Base-by-base conservation (phyloP, 1,284 basidiomycete genomes). In the Pascua sp. region DNA sequence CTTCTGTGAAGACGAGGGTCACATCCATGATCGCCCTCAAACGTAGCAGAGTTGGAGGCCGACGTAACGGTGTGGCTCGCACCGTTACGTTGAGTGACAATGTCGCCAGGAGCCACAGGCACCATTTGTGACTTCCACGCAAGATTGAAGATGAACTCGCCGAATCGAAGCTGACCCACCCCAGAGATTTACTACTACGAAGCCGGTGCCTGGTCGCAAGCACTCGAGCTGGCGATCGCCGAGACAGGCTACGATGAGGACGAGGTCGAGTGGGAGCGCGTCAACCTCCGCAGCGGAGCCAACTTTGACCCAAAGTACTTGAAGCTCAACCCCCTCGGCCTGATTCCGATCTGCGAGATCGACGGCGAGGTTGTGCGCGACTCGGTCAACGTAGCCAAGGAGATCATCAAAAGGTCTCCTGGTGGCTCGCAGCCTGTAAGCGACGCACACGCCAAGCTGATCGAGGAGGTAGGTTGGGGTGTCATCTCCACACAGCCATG, bases 221-320 rank as follows among this genome's bases (percentile, higher is more conserved):
- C 65, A 9, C 74, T 72, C 41, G 68, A 69, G 62, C 62, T 75
- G 45, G 72, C 72, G 42, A 62, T 73, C 37, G 49, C 59, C 43
- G 74, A 76, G 59, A 55, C 63, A 24, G 72, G 70, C 10, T 70
- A 65, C 53, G 58, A 67, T 32, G 57, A 53, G 16, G 63, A 61
- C 41, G 70, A 67, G 49, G 54, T 72, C 47, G 64, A 71, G 56
- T 65, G 56, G 53, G 56, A 63, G 18, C 42, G 49, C 9, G 63
- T 71, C 62, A 63, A 67, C 60, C 68, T 72, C 36, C 64, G 65
- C 45, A 64, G 69, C 55, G 85, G 84, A 40, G 82, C 81, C 61
- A 87, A 88, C 75, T 86, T 87, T 63, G 73, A 77, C 40, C 85
- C 85, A 8, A 73, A 78, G 9, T 86, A 82, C 72, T 63, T 86